phyloP scores from a whole-genome alignment of 176 grass and related monocot species.

The Pharus latifolius region DNA sequence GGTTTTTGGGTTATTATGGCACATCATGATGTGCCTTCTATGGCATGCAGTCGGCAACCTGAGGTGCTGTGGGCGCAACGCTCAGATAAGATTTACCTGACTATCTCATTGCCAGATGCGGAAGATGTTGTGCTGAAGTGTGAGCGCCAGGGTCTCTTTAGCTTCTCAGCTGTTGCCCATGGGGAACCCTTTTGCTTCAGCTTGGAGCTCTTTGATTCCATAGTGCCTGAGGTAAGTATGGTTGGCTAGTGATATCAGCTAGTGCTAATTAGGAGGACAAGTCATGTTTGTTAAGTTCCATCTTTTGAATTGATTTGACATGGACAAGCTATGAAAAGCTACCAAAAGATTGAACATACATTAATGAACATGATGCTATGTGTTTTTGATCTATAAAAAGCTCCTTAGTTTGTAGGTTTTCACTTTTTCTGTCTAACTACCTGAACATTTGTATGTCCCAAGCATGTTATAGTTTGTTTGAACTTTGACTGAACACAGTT shows the following conservation, averaged over 20 bases:
- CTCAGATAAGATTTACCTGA: constrained; percentile 80
- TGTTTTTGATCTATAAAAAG: neutral
- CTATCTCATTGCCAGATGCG: constrained; percentile 74
- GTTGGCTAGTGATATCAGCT: neutral
- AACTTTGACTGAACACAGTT: neutral
- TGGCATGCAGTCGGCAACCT: constrained; percentile 67
- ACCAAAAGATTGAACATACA: neutral
- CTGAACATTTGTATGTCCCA: constrained; percentile 2
- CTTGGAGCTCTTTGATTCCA: constrained; percentile 67
- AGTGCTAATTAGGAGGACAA: neutral
- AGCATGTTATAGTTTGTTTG: neutral
- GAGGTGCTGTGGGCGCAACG: constrained; percentile 94
- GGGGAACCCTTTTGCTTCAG: constrained; percentile 59
- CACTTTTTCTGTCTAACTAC: too few relatives aligned
- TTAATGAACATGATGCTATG: neutral
- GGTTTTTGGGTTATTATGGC: neutral
- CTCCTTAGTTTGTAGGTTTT: neutral
- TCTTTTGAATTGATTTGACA: neutral
- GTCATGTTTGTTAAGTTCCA: neutral
- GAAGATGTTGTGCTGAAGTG: constrained; percentile 69
- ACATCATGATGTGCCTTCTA: constrained; percentile 1
- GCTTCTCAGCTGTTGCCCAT: constrained; percentile 50
- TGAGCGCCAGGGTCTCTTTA: constrained; percentile 54
- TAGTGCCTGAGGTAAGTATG: constrained; percentile 56
- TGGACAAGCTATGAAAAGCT: neutral